Evolutionary conservation across 352 stramenopile genomes (phyloP).

Genomic region (Thalassiosira allenii): DNA sequence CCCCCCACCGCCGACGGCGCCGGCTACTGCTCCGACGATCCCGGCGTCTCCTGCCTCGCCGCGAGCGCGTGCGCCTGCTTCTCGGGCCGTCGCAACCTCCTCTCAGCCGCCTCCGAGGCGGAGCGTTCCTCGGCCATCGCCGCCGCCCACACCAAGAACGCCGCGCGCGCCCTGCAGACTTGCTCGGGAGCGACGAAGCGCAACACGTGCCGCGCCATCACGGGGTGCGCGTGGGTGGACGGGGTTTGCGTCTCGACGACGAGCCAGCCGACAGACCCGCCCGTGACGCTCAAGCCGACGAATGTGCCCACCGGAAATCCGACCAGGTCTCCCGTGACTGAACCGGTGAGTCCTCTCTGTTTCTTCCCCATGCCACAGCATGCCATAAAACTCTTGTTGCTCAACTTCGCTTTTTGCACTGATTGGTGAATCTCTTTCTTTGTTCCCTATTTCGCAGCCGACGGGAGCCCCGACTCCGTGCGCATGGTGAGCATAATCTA

Average conservation of each 20-base stretch:
- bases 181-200: not conserved
- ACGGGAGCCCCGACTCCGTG: constrained; percentile 10
- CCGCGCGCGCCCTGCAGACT: not conserved
- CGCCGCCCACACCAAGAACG: not conserved
- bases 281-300: too few relatives aligned
- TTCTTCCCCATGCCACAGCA: too few relatives aligned
- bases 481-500: too few relatives aligned
- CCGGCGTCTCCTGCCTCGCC: not conserved
- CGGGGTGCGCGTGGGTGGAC: too few relatives aligned
- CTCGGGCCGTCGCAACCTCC: not conserved
- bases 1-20: not conserved
- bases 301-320: too few relatives aligned
- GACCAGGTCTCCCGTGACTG: too few relatives aligned
- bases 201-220: not conserved
- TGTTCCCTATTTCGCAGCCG: not conserved
- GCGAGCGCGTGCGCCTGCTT: not conserved
- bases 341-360: too few relatives aligned
- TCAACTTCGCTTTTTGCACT: too few relatives aligned
- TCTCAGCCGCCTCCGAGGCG: not conserved
- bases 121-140: not conserved
- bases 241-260: too few relatives aligned
- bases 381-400: too few relatives aligned
- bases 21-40: not conserved
- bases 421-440: too few relatives aligned
- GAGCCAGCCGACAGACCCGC: too few relatives aligned